Conservation (phyloP, 2,329 filamentous ascomycete species). For the Fusarium sp. region DNA sequence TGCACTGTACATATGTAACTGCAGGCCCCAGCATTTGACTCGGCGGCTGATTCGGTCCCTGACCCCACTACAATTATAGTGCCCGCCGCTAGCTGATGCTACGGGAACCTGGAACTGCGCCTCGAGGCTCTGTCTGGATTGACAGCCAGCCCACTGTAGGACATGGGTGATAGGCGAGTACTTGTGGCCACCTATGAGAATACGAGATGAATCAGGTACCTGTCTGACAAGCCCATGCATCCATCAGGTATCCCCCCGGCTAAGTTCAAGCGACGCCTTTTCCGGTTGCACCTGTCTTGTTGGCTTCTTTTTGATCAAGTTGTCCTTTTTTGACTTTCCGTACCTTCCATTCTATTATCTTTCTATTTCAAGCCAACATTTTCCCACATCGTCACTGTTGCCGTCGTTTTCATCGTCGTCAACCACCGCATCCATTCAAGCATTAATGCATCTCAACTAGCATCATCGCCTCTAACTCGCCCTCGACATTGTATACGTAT, state of each 20-base stretch:
- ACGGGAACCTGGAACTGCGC: slow-evolving; percentile 9
- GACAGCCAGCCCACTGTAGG: too few species aligned
- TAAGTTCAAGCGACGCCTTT: slow-evolving; percentile 21
- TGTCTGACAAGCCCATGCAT: slow-evolving; percentile 35
- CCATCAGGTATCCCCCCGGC: slow-evolving; percentile 6
- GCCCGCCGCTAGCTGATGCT: slow-evolving; percentile 38
- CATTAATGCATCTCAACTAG: slow-evolving; percentile 27
- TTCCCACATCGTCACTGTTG: slow-evolving; percentile 1
- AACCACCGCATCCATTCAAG: slow-evolving; percentile 1
- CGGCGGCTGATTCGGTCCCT: slow-evolving; percentile 14
- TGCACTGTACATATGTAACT: slow-evolving; percentile 3
- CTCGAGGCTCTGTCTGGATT: not conserved
- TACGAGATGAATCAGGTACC: slow-evolving; percentile 9
- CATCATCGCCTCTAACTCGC: slow-evolving; percentile 13
- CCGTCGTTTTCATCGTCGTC: slow-evolving; percentile 8
- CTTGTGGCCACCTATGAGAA: slow-evolving; percentile 24
- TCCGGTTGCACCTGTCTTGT: slow-evolving; percentile 12
- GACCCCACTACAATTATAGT: slow-evolving; percentile 29
- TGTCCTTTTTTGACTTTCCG: slow-evolving; percentile 33
- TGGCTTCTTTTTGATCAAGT: slow-evolving; percentile 36
- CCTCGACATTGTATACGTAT: slow-evolving; percentile 1
- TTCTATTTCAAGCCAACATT: not conserved
- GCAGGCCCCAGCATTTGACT: not conserved
- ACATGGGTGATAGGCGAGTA: slow-evolving; percentile 26
- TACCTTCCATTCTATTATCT: not conserved